A percentile compares a stretch with the other conserved stretches of the same genome.
These are phyloP conservation scores for Phaeophleospora eucalypticola DNA, from an alignment of 2,329 filamentous ascomycete species.

Conservation along the genomic window DNA sequence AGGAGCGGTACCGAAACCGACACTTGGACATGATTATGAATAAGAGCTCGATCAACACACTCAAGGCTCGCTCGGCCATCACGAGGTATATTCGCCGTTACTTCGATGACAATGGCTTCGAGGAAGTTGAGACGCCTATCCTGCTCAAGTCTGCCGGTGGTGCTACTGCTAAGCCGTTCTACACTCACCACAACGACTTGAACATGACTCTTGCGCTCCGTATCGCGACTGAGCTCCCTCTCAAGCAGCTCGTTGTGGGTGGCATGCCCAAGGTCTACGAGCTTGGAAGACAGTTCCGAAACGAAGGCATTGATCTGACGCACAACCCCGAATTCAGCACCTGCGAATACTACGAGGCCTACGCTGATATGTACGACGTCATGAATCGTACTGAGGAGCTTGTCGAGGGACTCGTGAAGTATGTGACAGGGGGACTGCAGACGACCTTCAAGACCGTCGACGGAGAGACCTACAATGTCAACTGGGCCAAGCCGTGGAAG, in stretches of 20 bases:
- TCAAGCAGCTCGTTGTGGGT: constrained; percentile 95
- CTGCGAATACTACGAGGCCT: constrained; percentile 95
- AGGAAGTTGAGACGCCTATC: constrained; percentile 95
- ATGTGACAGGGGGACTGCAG: constrained; percentile 63
- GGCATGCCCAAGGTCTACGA: constrained; percentile 94
- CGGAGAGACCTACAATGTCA: constrained; percentile 83
- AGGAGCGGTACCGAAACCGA: constrained; percentile 86
- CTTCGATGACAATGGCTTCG: constrained; percentile 79
- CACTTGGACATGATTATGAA: constrained; percentile 98
- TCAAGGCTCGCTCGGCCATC: constrained; percentile 82
- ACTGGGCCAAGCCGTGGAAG: constrained; percentile 95
- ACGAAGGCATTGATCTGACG: constrained; percentile 85
- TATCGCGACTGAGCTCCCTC: constrained; percentile 89
- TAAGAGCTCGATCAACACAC: constrained; percentile 74
- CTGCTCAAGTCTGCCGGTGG: constrained; percentile 95
- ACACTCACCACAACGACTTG: constrained; percentile 93
- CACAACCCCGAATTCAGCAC: constrained; percentile 99
- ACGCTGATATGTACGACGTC: constrained; percentile 76
- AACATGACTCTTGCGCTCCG: constrained; percentile 94
- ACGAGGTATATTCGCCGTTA: constrained; percentile 82
- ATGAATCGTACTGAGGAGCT: constrained; percentile 92
- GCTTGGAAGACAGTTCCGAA: constrained; percentile 91
- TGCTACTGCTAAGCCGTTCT: constrained; percentile 90
- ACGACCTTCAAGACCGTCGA: constrained; percentile 74
- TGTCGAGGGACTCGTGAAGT: constrained; percentile 82